These are phyloP conservation scores for Puya raimondii DNA, from an alignment of 176 grass and related monocot species.

Conservation along the genomic window DNA sequence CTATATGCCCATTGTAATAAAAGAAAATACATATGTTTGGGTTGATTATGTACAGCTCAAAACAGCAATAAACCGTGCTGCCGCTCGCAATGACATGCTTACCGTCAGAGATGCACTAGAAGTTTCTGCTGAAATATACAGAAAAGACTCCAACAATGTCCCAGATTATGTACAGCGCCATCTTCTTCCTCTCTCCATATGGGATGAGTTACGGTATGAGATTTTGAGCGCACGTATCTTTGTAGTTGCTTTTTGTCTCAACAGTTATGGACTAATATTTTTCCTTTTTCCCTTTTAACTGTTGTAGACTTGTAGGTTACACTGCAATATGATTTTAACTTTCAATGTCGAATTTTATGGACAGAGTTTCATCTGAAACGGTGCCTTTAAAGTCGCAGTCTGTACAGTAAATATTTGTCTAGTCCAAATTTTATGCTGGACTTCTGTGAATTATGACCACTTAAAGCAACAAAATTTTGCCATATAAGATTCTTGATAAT, in stretches of 20 bases:
- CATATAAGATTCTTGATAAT: too few relatives aligned
- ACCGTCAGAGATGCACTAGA: conserved; percentile 98
- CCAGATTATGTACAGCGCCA: conserved; percentile 94
- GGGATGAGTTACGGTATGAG: conserved; percentile 90
- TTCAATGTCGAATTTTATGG: too few relatives aligned
- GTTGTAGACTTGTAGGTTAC: too few relatives aligned
- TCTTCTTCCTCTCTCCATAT: conserved; percentile 88
- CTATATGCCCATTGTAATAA: not conserved
- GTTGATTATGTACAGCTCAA: conserved; percentile 53
- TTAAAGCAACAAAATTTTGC: too few relatives aligned
- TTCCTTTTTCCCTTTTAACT: not conserved
- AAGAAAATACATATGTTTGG: not conserved
- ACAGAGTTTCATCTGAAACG: too few relatives aligned
- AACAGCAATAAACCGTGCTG: conserved; percentile 77
- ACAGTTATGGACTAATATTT: not conserved
- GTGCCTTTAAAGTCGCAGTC: too few relatives aligned
- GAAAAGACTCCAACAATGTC: conserved; percentile 97
- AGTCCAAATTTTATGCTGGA: too few relatives aligned
- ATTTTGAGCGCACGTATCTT: not conserved
- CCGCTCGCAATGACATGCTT: conserved; percentile 61
- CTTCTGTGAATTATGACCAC: too few relatives aligned
- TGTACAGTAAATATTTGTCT: too few relatives aligned
- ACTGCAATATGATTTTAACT: too few relatives aligned
- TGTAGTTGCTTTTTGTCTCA: not conserved
- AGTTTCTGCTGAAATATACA: conserved; percentile 97